A percentile compares a stretch with the other conserved stretches of the same genome.
These are phyloP conservation scores for Salvia splendens DNA, from an alignment of 257 asterid genomes.

Conservation along the genomic window DNA sequence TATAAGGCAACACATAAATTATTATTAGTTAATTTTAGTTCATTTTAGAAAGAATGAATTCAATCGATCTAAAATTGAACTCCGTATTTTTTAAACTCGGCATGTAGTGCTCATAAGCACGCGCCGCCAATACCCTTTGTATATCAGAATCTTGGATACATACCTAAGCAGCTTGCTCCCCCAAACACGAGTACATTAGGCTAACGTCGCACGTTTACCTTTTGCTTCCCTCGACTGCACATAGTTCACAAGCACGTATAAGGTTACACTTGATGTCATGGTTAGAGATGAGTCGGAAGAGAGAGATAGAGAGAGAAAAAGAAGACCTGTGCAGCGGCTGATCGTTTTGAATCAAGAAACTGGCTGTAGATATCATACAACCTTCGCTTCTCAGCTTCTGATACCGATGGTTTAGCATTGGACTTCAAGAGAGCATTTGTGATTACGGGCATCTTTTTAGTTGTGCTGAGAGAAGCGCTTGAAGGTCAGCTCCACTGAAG, in stretches of 20 bases:
- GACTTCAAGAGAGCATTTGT: conserved; percentile 60
- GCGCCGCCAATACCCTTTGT: too few species aligned
- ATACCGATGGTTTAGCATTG: conserved; percentile 43
- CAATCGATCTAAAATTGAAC: too few species aligned
- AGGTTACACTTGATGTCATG: conserved; percentile 11
- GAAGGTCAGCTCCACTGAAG: conserved; percentile 98
- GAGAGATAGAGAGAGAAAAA: background rate
- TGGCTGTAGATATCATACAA: conserved; percentile 76
- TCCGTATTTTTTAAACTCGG: too few species aligned
- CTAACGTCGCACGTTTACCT: conserved; percentile 68
- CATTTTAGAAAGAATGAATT: too few species aligned
- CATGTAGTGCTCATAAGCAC: too few species aligned
- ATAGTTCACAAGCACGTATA: conserved; percentile 23
- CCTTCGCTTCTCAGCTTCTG: conserved; percentile 77
- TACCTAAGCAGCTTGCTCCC: background rate
- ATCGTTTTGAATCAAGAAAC: conserved; percentile 81
- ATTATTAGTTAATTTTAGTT: too few species aligned
- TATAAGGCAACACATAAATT: too few species aligned
- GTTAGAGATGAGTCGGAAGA: background rate
- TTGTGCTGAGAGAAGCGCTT: conserved; percentile 67
- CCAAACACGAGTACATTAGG: conserved; percentile 16
- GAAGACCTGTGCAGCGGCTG: conserved; percentile 67
- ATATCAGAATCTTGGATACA: background rate
- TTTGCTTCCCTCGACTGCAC: conserved; percentile 84
- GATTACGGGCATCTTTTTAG: conserved; percentile 66